Conservation (phyloP, 2,329 filamentous ascomycete genomes). For the Acrocalymma vagum region DNA sequence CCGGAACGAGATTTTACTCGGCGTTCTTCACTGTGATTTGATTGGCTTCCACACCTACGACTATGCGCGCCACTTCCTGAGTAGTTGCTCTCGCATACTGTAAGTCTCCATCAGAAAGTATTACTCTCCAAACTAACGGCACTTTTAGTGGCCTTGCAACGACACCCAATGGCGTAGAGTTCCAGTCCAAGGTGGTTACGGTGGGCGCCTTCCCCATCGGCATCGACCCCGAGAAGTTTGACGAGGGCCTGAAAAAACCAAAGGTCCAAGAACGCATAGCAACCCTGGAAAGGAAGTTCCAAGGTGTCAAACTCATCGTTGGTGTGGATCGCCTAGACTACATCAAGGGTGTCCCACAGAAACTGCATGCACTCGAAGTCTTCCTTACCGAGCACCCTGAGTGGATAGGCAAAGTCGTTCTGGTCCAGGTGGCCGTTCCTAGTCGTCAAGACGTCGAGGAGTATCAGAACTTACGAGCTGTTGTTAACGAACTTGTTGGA, state of each 20-base stretch:
- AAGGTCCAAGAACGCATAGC: slow-evolving; percentile 89
- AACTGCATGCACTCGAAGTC: slow-evolving; percentile 93
- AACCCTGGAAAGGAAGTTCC: slow-evolving; percentile 86
- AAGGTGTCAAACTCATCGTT: slow-evolving; percentile 95
- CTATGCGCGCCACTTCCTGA: slow-evolving; percentile 97
- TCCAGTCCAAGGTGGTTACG: slow-evolving; percentile 85
- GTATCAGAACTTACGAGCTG: slow-evolving; percentile 93
- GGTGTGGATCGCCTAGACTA: slow-evolving; percentile 97
- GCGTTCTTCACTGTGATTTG: slow-evolving; percentile 90
- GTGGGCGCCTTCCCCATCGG: slow-evolving; percentile 97
- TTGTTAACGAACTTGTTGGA: slow-evolving; percentile 96
- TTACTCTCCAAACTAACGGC: not conserved
- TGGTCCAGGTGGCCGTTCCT: slow-evolving; percentile 95
- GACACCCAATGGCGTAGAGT: slow-evolving; percentile 92
- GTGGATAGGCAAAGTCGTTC: slow-evolving; percentile 96
- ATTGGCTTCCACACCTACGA: slow-evolving; percentile 99
- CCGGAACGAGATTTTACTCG: slow-evolving; percentile 84
- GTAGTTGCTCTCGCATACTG: slow-evolving; percentile 94
- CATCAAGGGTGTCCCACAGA: slow-evolving; percentile 98
- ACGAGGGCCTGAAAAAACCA: slow-evolving; percentile 84
- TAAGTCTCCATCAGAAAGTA: slow-evolving; percentile 50
- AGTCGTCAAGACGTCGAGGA: slow-evolving; percentile 96
- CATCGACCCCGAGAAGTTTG: slow-evolving; percentile 96
- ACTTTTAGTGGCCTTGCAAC: slow-evolving; percentile 74
- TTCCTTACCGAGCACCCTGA: slow-evolving; percentile 97